Evolutionary conservation across 2,329 filamentous ascomycete species (phyloP).

Genomic region (Orbilia ellipsospora): DNA sequence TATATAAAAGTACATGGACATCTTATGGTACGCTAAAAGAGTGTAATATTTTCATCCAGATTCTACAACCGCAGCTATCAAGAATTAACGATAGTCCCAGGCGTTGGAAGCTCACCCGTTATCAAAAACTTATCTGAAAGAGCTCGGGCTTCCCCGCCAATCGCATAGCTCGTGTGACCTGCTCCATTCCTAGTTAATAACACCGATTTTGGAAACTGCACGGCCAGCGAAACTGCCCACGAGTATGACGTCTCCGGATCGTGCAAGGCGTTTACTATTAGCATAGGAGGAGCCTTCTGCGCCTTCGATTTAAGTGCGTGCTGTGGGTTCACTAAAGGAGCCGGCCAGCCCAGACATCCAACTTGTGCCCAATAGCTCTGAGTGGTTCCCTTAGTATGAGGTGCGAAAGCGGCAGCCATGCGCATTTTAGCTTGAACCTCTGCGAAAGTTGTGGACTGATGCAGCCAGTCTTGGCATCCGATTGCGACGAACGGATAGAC

Average conservation of each 20-base stretch:
- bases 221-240: conserved; percentile 62
- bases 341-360: conserved; percentile 64
- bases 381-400: conserved; percentile 61
- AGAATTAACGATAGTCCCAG: not conserved
- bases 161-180: conserved; percentile 63
- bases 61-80: not conserved
- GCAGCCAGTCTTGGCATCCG: conserved; percentile 63
- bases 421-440: conserved; percentile 59
- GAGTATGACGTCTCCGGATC: conserved; percentile 64
- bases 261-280: conserved; percentile 63
- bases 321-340: conserved; percentile 61
- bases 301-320: conserved; percentile 33
- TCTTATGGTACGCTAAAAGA: no score
- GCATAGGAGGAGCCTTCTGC: conserved; percentile 60
- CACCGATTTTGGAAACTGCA: conserved; percentile 61
- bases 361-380: conserved; percentile 62
- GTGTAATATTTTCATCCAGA: no score
- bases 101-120: conserved; percentile 61
- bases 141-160: conserved; percentile 60
- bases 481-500: conserved; percentile 61
- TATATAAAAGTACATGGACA: no score
- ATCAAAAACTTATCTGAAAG: conserved; percentile 61
- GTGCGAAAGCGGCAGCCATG: conserved; percentile 60
- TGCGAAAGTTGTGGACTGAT: conserved; percentile 51
- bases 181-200: conserved; percentile 63